Percentiles rank a stretch among this genome's conserved stretches.
Evolutionary conservation across 208 protist genomes (phyloP).

Genomic region (Trichomonas tenax): DNA sequence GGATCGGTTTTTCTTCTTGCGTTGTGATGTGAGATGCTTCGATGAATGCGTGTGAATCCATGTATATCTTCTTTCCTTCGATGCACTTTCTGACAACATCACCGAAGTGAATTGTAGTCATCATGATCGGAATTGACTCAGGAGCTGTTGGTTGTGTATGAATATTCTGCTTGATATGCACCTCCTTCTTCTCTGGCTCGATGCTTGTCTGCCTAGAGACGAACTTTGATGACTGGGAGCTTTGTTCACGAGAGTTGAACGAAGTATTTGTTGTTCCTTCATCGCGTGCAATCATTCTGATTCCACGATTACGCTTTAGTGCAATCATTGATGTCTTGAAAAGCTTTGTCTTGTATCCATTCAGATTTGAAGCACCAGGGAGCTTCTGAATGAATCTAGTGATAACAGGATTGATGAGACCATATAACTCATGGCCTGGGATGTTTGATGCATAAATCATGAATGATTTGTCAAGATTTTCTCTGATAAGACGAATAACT

Average conservation of each 20-base stretch:
- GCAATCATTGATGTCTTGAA: background rate
- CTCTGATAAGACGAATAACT: background rate
- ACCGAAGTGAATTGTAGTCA: background rate
- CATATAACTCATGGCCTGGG: background rate
- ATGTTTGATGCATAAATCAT: no score
- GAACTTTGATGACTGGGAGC: background rate
- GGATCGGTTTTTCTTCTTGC: background rate
- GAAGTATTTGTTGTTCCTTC: background rate
- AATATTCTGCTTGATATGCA: no score
- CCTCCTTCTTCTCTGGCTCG: background rate
- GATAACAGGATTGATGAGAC: background rate
- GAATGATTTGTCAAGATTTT: no score
- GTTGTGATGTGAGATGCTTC: background rate
- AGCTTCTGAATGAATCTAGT: background rate
- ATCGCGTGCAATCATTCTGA: background rate
- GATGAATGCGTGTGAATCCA: background rate
- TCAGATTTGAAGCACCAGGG: no score
- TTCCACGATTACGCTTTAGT: background rate
- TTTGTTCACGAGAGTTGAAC: no score
- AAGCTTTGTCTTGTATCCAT: background rate
- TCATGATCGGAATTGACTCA: background rate
- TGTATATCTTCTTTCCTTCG: background rate
- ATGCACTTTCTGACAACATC: background rate
- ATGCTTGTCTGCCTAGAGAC: background rate
- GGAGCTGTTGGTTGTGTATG: no score